Evolutionary conservation across 2,329 filamentous ascomycete species (phyloP).

Genomic region (Erysiphe pulchra): DNA sequence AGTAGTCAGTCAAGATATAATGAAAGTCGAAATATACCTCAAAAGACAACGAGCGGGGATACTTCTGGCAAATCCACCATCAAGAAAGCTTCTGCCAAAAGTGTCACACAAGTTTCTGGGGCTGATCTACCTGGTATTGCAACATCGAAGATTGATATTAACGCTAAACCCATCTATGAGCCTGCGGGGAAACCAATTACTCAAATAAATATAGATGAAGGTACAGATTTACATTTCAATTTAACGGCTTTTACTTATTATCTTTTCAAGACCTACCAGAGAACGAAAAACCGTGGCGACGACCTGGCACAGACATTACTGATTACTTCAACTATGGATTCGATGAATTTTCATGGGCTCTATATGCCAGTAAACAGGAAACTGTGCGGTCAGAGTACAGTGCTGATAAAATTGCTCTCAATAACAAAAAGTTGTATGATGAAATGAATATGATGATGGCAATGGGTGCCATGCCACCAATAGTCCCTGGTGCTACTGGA

Average conservation of each 20-base stretch:
- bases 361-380: constrained; percentile 79
- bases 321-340: constrained; percentile 99
- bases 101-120: constrained; percentile 16
- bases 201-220: constrained; percentile 47
- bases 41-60: constrained; percentile 29
- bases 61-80: constrained; percentile 18
- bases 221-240: constrained; percentile 13
- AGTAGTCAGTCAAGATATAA: constrained; percentile 33
- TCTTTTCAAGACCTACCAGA: constrained; percentile 32
- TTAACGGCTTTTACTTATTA: background rate
- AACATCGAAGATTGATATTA: constrained; percentile 65
- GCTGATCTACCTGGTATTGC: constrained; percentile 35
- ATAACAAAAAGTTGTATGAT: constrained; percentile 57
- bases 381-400: constrained; percentile 50
- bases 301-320: constrained; percentile 77
- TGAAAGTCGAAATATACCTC: constrained; percentile 38
- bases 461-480: constrained; percentile 22
- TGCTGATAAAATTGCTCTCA: constrained; percentile 33
- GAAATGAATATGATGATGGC: constrained; percentile 45
- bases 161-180: constrained; percentile 57
- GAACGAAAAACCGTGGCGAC: constrained; percentile 83
- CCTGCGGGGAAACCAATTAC: constrained; percentile 59
- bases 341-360: constrained; percentile 92
- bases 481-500: constrained; percentile 16
- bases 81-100: constrained; percentile 21